Base-by-base conservation (phyloP, 192 early-diverging fungal genomes). In the Backusella morwellensis region DNA sequence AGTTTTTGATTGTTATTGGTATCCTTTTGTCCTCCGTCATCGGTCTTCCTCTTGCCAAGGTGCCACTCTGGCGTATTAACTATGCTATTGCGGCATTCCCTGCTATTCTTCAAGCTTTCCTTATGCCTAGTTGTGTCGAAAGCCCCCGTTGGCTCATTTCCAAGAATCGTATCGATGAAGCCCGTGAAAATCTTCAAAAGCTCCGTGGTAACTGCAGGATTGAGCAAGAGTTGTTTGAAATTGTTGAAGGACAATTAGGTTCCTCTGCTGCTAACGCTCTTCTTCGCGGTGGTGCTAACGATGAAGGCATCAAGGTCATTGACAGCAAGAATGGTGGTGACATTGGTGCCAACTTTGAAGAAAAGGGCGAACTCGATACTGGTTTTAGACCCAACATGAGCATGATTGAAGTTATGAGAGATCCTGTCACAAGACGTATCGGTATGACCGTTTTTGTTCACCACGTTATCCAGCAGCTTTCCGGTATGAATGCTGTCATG, bases 401-500 rank as follows among this genome's bases (percentile, higher is more conserved):
- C 35, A 87, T 89, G 38, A 59, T 82, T 40, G 77, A 86, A 47
- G 86, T 93, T 8, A 82, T 95, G 63, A 84, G 83, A 23, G 84
- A 86, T 3, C 75, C 85, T 75, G 87, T 88, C 42, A 80, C 93
- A 74, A 81, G 88, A 17, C 78, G 81, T 40, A 88, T 92, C 56
- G 86, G 94, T 0, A 26, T 92, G 19, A 86, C 86, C 35, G 90
- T 90, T 66, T 81, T 93, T n/a, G 82, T 87, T 11, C 73, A 94
- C 9, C 92, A 94, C 81, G 82, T 92, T 36, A 84, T 88, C 76
- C 95, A 97, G 80, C 94, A 95, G 82, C 86, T 95, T 29, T 91
- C 88, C 52, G 94, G 92, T 68, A 94, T 97, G 80, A 95, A 95
- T 80, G 93, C 91, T 12, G 89, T 94, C 44, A 93, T 94, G 75